Evolutionary conservation across 805 yeast species (phyloP).

Genomic region (Starmerella stellata): DNA sequence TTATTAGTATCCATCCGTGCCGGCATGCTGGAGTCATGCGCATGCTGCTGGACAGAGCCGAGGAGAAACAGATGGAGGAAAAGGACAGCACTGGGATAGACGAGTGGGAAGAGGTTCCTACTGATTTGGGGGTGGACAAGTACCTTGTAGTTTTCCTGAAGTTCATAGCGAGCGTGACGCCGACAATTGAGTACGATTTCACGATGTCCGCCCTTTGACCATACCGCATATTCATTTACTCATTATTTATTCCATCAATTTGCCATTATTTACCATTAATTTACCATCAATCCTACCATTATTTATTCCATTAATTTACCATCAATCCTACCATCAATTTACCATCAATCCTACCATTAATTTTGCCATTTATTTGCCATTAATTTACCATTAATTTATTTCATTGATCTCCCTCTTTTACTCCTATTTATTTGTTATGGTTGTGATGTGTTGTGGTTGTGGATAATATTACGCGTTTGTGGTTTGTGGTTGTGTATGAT

Average conservation of each 20-base stretch:
- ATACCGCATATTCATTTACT: neutral
- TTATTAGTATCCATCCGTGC: conserved; percentile 89
- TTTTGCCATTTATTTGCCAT: too few relatives aligned
- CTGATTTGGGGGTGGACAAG: conserved; percentile 67
- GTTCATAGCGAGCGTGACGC: conserved; percentile 91
- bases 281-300: too few relatives aligned
- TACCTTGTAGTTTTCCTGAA: conserved; percentile 76
- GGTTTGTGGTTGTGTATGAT: too few relatives aligned
- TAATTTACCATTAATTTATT: too few relatives aligned
- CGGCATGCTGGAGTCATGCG: conserved; percentile 90
- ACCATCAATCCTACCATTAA: too few relatives aligned
- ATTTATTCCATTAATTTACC: too few relatives aligned
- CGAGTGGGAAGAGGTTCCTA: conserved; percentile 42
- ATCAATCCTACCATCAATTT: too few relatives aligned
- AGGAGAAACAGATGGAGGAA: conserved; percentile 18
- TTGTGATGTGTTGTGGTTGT: too few relatives aligned
- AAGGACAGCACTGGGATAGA: conserved; percentile 21
- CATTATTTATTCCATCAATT: neutral
- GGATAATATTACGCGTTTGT: too few relatives aligned
- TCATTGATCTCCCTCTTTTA: too few relatives aligned
- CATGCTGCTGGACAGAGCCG: conserved; percentile 60
- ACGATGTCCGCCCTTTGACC: conserved; percentile 73
- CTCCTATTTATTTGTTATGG: too few relatives aligned
- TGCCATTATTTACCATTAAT: too few relatives aligned
- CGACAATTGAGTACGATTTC: conserved; percentile 92